These are phyloP conservation scores for Cydonia oblonga DNA, from an alignment of 331 rosid genomes.

Conservation along the genomic window DNA sequence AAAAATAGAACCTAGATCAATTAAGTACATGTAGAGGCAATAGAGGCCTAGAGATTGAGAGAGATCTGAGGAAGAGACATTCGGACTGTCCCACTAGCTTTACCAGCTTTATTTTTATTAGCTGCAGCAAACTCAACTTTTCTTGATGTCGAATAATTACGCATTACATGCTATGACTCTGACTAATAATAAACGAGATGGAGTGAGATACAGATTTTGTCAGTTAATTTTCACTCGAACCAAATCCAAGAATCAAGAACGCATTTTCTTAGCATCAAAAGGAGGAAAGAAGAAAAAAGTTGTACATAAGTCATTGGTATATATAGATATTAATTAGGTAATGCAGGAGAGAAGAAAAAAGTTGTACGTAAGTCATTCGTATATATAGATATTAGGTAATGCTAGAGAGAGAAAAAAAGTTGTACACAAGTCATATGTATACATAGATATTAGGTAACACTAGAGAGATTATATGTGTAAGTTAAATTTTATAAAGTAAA, in stretches of 20 bases:
- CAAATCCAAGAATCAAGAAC: background rate
- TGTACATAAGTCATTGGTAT: too few relatives aligned
- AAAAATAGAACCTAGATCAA: background rate
- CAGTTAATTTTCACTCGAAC: conserved; percentile 9
- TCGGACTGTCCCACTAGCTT: conserved; percentile 86
- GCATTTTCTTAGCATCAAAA: too few relatives aligned
- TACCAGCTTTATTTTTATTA: conserved; percentile 32
- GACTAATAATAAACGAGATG: conserved; percentile 13
- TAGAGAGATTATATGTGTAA: too few relatives aligned
- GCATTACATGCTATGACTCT: conserved; percentile 26
- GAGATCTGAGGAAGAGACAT: conserved; percentile 46
- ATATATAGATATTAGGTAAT: too few relatives aligned
- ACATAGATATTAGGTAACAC: too few relatives aligned
- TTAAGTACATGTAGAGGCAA: background rate
- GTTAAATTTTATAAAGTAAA: too few relatives aligned
- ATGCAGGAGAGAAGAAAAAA: too few relatives aligned
- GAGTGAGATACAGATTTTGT: background rate
- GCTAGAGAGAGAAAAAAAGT: too few relatives aligned
- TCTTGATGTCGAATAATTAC: conserved; percentile 22
- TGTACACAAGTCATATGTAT: too few relatives aligned
- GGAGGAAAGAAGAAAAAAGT: too few relatives aligned
- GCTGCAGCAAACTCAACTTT: conserved; percentile 6
- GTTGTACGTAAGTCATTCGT: too few relatives aligned
- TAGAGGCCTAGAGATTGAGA: conserved; percentile 12
- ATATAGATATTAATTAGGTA: too few relatives aligned